A percentile compares a stretch with the other conserved stretches of the same genome.
These are phyloP conservation scores for Adansonia digitata DNA, from an alignment of 345 rosid genomes.

Conservation along the genomic window DNA sequence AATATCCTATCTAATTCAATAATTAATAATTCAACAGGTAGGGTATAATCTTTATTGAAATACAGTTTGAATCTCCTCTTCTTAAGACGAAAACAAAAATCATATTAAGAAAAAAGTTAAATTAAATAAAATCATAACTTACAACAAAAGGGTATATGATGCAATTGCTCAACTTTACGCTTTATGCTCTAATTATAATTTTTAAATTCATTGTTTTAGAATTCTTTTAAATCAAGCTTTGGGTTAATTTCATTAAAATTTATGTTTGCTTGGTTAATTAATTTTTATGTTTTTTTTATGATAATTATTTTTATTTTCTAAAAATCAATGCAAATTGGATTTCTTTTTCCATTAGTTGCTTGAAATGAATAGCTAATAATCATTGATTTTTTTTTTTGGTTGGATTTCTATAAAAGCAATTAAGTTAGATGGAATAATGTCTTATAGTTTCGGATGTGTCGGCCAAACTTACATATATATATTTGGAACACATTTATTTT, in stretches of 20 bases:
- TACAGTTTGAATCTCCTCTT: no score
- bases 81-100: no score
- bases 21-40: no score
- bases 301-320: neutral
- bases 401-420: neutral
- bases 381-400: neutral
- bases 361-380: neutral
- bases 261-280: no score
- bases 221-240: neutral
- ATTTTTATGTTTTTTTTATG: neutral
- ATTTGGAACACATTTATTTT: neutral
- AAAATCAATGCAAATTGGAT: neutral
- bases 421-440: neutral
- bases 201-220: neutral
- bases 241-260: neutral
- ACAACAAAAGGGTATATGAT: neutral
- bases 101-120: neutral
- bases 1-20: no score
- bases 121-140: neutral
- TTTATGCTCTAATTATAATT: neutral
- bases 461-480: constrained; percentile 6
- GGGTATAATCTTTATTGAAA: no score
- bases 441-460: neutral
- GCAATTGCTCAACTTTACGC: neutral
- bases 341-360: neutral